A percentile compares a stretch with the other conserved stretches of the same genome.
These are phyloP conservation scores for Suillus americanus DNA, from an alignment of 768 basidiomycete species.

Conservation along the genomic window DNA sequence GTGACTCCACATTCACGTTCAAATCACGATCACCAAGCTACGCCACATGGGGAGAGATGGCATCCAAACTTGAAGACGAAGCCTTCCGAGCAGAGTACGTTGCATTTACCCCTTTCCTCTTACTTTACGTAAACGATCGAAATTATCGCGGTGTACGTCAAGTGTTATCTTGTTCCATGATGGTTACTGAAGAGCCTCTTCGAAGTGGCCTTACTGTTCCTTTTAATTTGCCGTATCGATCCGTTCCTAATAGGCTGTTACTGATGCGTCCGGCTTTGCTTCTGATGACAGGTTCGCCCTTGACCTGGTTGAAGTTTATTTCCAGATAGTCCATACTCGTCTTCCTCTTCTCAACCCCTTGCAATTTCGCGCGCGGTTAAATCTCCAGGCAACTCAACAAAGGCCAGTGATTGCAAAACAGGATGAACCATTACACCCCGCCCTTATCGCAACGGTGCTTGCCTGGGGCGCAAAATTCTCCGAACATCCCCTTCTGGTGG, in stretches of 20 bases:
- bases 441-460: constrained; percentile 81
- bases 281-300: constrained; percentile 69
- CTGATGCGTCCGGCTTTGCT: constrained; percentile 12
- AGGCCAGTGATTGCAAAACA: constrained; percentile 25
- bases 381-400: constrained; percentile 34
- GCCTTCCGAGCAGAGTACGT: constrained; percentile 83
- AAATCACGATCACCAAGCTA: constrained; percentile 49
- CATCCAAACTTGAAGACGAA: constrained; percentile 69
- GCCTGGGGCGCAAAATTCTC: constrained; percentile 95
- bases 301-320: constrained; percentile 93
- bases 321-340: constrained; percentile 88
- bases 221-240: constrained; percentile 31
- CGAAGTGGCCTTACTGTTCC: constrained; percentile 15
- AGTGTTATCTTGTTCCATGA: constrained; percentile 14
- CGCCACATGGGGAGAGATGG: constrained; percentile 74
- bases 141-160: constrained; percentile 26
- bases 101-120: constrained; percentile 29
- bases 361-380: constrained; percentile 74
- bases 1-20: constrained; percentile 37
- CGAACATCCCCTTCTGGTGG: constrained; percentile 80
- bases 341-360: constrained; percentile 84
- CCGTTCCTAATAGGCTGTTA: constrained; percentile 10
- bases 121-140: constrained; percentile 30
- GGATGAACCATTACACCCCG: constrained; percentile 59
- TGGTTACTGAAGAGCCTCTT: constrained; percentile 19